Evolutionary conservation across 2,329 filamentous ascomycete genomes (phyloP), one percentile per base, ranked within the genome.

Genomic region (Aureobasidium sp.): DNA sequence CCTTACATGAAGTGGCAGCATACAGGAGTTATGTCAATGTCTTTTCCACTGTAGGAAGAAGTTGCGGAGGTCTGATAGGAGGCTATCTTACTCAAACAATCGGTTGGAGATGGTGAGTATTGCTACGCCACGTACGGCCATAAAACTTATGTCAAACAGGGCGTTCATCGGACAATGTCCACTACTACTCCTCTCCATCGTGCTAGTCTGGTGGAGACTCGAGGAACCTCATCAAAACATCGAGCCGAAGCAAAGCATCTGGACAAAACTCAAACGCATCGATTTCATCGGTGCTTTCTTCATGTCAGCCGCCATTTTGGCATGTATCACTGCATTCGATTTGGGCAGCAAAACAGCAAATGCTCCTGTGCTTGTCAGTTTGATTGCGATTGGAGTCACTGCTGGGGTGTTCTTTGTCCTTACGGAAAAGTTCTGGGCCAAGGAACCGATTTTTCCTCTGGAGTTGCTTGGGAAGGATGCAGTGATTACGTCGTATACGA

Each of bases 21-120:
- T 83, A 81, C 77, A 74, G 85, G 51, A 80, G 82, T 33, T 87
- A 86, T 72, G 79, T 87, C 50, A 87, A 87, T 64, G 77, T 87
- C 18, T 75, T 81, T 20, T 79, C 81, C 68, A 87, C 84, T 0
- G 79, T 82, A 0, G 85, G 84, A 15, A 77, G 84, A 15, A 82
- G 80, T 66, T 75, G 83, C 27, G 86, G 86, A 38, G 86, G 85
- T 1, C 84, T 86, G 0, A 65, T 90, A 0, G 90, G 90, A 1
- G 90, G 90, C 2, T 86, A 82, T 71, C 75, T 91, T 2, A 85
- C 88, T 1, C 88, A 91, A 68, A 83, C 84, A 0, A 81, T 91
- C 16, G 90, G 90, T 20, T 92, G 90, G 90, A 79, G 90, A 75
- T 90, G 88, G 88, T 87, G 69, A 68, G 78, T 54, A 13, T 23